These are phyloP conservation scores for Eremochloa ophiuroides DNA, from an alignment of 176 grass and related monocot species.

Conservation along the genomic window DNA sequence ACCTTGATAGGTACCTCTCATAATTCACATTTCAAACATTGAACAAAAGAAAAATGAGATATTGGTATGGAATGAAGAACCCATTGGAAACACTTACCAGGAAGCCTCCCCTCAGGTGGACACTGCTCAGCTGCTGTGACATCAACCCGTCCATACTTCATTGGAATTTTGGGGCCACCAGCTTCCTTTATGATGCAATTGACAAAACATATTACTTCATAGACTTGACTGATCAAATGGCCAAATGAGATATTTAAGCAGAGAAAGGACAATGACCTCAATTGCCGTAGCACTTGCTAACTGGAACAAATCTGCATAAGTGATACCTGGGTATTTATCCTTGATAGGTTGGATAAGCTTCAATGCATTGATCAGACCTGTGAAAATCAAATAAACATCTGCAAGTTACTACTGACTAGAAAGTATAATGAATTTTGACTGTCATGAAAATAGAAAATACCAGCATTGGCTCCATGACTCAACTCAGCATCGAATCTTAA, in stretches of 20 bases:
- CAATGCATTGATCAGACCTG: constrained; percentile 74
- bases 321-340: constrained; percentile 78
- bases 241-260: constrained; percentile 1
- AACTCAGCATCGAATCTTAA: constrained; percentile 81
- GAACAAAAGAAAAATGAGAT: not conserved
- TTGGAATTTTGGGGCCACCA: constrained; percentile 82
- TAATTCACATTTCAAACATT: not conserved
- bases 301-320: constrained; percentile 88
- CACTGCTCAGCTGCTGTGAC: constrained; percentile 78
- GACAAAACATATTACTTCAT: not conserved
- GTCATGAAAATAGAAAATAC: constrained; percentile 24
- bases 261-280: constrained; percentile 54
- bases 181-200: constrained; percentile 61
- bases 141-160: constrained; percentile 92
- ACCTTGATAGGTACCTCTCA: constrained; percentile 8
- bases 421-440: not conserved
- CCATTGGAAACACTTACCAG: constrained; percentile 44
- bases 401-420: not conserved
- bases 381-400: not conserved
- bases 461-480: constrained; percentile 91
- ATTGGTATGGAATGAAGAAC: constrained; percentile 4
- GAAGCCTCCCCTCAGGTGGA: constrained; percentile 83
- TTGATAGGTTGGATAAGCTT: constrained; percentile 90
- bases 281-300: constrained; percentile 97
- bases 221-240: not conserved